These are phyloP conservation scores for Trametes cubensis DNA, from an alignment of 768 basidiomycete species.

Conservation along the genomic window DNA sequence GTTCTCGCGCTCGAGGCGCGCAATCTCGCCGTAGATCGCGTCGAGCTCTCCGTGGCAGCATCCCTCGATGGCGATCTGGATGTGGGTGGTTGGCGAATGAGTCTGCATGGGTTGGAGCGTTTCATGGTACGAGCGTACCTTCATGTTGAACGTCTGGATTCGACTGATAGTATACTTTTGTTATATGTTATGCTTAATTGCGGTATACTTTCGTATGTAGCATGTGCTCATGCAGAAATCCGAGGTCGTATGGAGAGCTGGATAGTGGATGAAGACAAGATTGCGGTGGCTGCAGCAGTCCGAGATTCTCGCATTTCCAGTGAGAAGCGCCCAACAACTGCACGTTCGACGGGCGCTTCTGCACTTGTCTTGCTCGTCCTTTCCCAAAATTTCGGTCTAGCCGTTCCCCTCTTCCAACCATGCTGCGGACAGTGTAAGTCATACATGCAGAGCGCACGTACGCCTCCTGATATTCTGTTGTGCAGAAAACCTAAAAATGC, in stretches of 20 bases:
- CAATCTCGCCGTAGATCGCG: slow-evolving; percentile 77
- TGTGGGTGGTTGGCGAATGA: not conserved
- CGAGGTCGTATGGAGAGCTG: too few relatives aligned
- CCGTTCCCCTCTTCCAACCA: not conserved
- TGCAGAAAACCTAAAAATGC: slow-evolving; percentile 92
- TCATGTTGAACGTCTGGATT: not conserved
- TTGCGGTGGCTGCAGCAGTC: not conserved
- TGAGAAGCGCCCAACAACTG: slow-evolving; percentile 7
- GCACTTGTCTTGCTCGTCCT: not conserved
- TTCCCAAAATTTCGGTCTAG: slow-evolving; percentile 11
- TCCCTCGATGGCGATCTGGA: slow-evolving; percentile 85
- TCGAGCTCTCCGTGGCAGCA: slow-evolving; percentile 96
- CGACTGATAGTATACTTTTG: too few relatives aligned
- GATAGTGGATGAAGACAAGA: too few relatives aligned
- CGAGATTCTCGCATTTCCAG: not conserved
- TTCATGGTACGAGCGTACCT: not conserved
- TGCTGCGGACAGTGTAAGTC: slow-evolving; percentile 36
- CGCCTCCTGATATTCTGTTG: not conserved
- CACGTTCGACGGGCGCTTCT: slow-evolving; percentile 12
- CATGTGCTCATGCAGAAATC: too few relatives aligned
- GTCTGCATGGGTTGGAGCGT: not conserved
- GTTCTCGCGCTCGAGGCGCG: slow-evolving; percentile 59
- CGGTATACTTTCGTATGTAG: too few relatives aligned
- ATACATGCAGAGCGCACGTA: not conserved
- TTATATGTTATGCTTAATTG: not conserved